Evolutionary conservation across 352 stramenopile species (phyloP).

Genomic region (Phytophthora syringae): DNA sequence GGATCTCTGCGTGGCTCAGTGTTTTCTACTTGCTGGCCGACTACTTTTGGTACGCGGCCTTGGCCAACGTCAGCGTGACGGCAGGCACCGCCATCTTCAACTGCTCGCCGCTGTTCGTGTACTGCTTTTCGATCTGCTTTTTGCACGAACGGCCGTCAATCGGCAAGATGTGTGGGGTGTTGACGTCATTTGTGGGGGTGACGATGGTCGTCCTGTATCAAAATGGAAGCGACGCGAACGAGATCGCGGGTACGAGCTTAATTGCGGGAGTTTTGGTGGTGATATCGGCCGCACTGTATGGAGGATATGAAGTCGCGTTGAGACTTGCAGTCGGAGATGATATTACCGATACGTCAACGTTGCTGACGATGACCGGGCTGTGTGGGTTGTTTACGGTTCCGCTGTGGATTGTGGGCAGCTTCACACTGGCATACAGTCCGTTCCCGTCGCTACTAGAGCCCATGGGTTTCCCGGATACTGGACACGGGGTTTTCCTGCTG

Average conservation of each 20-base stretch:
- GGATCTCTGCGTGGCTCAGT: slow-evolving; percentile 49
- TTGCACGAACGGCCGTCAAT: slow-evolving; percentile 46
- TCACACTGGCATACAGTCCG: slow-evolving; percentile 45
- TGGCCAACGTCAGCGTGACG: slow-evolving; percentile 53
- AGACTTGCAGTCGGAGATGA: slow-evolving; percentile 43
- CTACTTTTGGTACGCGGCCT: slow-evolving; percentile 69
- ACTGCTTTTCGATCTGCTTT: slow-evolving; percentile 73
- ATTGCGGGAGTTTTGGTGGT: slow-evolving; percentile 52
- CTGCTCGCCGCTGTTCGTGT: slow-evolving; percentile 66
- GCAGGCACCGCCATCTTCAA: slow-evolving; percentile 66
- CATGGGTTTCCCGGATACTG: slow-evolving; percentile 47
- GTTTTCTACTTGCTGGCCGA: slow-evolving; percentile 48
- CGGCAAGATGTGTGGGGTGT: slow-evolving; percentile 50
- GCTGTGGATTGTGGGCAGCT: slow-evolving; percentile 50
- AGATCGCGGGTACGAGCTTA: slow-evolving; percentile 38
- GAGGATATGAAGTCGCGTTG: slow-evolving; percentile 55
- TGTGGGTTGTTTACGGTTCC: slow-evolving; percentile 55
- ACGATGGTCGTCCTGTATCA: slow-evolving; percentile 59
- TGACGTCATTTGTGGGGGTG: slow-evolving; percentile 53
- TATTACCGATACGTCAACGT: slow-evolving; percentile 57
- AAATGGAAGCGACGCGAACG: slow-evolving; percentile 25
- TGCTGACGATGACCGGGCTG: slow-evolving; percentile 41
- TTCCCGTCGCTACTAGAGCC: slow-evolving; percentile 54
- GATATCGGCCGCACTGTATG: slow-evolving; percentile 54
- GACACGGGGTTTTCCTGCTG: slow-evolving; percentile 44